A percentile compares a stretch with the other conserved stretches of the same genome.
Evolutionary conservation across 192 early-diverging fungal species (phyloP).

Genomic region (Coemansia sp.): DNA sequence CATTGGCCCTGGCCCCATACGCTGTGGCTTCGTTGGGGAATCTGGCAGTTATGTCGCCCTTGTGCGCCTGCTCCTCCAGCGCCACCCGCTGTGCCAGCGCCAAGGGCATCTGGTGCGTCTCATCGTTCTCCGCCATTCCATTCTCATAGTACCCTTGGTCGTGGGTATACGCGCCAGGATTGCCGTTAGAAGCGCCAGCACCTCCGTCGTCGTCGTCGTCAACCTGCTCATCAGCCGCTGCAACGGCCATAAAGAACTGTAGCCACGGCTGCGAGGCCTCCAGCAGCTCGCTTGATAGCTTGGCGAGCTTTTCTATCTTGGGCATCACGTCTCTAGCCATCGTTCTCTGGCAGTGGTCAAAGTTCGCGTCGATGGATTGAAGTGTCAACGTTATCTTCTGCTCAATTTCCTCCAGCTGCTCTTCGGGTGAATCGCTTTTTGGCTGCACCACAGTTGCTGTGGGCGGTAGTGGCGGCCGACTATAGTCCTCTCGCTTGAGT

Average conservation of each 20-base stretch:
- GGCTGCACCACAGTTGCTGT: conserved; percentile 7
- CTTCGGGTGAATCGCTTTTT: conserved; percentile 21
- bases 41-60: conserved; percentile 48
- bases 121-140: conserved; percentile 16
- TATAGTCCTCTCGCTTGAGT: conserved; percentile 30
- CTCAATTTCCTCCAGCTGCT: conserved; percentile 52
- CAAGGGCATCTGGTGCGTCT: conserved; percentile 8
- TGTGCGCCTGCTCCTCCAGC: conserved; percentile 32
- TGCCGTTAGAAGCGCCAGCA: background rate
- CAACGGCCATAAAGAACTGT: conserved; percentile 55
- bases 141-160: conserved; percentile 4
- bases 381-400: conserved; percentile 53
- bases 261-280: conserved; percentile 54
- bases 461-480: conserved; percentile 20
- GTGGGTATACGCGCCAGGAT: background rate
- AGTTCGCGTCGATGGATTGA: conserved; percentile 54
- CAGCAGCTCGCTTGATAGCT: conserved; percentile 43
- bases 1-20: background rate
- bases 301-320: conserved; percentile 44
- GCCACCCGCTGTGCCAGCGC: conserved; percentile 28
- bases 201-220: conserved; percentile 1
- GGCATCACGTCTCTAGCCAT: conserved; percentile 54
- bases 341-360: conserved; percentile 53
- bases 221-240: conserved; percentile 32
- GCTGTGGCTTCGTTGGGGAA: conserved; percentile 23